Evolutionary conservation across 2,329 filamentous ascomycete species (phyloP).

Genomic region (Waltergamsia citrina): DNA sequence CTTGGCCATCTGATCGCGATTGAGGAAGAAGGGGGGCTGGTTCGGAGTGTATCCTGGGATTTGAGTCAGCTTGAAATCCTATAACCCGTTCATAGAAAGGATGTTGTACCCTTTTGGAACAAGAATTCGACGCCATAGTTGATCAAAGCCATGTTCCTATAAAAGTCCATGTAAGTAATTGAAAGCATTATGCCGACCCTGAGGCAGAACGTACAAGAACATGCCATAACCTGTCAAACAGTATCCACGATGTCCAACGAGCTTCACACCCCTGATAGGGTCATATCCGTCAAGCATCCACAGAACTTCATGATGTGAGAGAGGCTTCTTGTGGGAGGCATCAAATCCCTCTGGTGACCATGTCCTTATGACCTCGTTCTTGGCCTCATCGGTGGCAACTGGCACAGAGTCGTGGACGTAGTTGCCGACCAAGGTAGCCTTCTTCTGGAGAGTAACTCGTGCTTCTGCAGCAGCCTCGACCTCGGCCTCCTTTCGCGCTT

Average conservation of each 20-base stretch:
- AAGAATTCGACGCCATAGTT: constrained; percentile 94
- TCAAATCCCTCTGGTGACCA: constrained; percentile 73
- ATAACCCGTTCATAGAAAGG: no score
- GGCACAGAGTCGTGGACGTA: constrained; percentile 78
- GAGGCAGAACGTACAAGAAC: no score
- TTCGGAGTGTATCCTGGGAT: constrained; percentile 74
- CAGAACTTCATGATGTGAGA: constrained; percentile 94
- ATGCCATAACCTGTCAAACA: no score
- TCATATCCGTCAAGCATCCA: constrained; percentile 84
- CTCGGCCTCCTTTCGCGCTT: constrained; percentile 73
- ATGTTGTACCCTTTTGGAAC: constrained; percentile 64
- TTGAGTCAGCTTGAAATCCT: no score
- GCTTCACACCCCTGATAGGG: constrained; percentile 83
- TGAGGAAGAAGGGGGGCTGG: constrained; percentile 89
- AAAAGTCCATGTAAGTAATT: constrained; percentile 83
- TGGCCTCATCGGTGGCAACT: constrained; percentile 76
- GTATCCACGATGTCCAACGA: constrained; percentile 93
- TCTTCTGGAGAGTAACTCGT: constrained; percentile 61
- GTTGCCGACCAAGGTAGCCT: constrained; percentile 68
- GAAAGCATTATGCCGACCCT: no score
- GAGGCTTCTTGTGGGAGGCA: constrained; percentile 64
- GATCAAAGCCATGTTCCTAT: constrained; percentile 83
- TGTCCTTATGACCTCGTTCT: constrained; percentile 67
- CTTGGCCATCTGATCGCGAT: constrained; percentile 93
- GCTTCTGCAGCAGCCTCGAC: constrained; percentile 69